Evolutionary conservation across 1,139 yeast genomes (phyloP).

Genomic region (Hansenula lynferdii): DNA sequence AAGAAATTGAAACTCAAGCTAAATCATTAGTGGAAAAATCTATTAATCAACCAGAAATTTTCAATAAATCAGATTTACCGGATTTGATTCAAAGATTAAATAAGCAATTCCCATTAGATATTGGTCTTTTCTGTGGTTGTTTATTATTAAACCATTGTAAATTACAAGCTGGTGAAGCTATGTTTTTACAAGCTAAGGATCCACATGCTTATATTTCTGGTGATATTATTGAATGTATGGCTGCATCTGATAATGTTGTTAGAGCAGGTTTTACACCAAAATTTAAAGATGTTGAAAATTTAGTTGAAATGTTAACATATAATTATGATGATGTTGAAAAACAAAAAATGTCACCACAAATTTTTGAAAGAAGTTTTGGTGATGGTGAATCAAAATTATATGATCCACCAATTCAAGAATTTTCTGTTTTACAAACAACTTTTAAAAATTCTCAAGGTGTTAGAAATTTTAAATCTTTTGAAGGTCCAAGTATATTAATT

Average conservation of each 20-base stretch:
- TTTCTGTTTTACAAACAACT: constrained; percentile 80
- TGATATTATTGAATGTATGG: constrained; percentile 99
- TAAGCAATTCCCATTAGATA: constrained; percentile 86
- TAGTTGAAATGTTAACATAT: constrained; percentile 89
- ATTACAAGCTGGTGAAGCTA: constrained; percentile 89
- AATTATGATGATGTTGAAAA: constrained; percentile 84
- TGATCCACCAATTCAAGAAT: constrained; percentile 97
- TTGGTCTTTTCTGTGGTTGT: constrained; percentile 96
- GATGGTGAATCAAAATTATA: constrained; percentile 64
- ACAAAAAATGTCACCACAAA: constrained; percentile 78
- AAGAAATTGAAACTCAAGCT: constrained; percentile 48
- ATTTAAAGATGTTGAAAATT: constrained; percentile 87
- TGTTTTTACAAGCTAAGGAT: constrained; percentile 94
- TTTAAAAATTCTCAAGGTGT: constrained; percentile 40
- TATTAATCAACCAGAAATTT: constrained; percentile 40
- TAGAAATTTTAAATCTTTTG: constrained; percentile 49
- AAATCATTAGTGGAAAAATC: constrained; percentile 61
- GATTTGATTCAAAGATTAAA: constrained; percentile 71
- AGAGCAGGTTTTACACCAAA: constrained; percentile 99
- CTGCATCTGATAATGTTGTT: constrained; percentile 96
- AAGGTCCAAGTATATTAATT: constrained; percentile 88
- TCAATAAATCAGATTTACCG: constrained; percentile 47
- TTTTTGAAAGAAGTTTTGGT: constrained; percentile 62
- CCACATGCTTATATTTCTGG: constrained; percentile 98
- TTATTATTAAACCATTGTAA: constrained; percentile 83